Base-by-base conservation (phyloP, 139 green algal species). In the Deuterostichococcus epilithicus region DNA sequence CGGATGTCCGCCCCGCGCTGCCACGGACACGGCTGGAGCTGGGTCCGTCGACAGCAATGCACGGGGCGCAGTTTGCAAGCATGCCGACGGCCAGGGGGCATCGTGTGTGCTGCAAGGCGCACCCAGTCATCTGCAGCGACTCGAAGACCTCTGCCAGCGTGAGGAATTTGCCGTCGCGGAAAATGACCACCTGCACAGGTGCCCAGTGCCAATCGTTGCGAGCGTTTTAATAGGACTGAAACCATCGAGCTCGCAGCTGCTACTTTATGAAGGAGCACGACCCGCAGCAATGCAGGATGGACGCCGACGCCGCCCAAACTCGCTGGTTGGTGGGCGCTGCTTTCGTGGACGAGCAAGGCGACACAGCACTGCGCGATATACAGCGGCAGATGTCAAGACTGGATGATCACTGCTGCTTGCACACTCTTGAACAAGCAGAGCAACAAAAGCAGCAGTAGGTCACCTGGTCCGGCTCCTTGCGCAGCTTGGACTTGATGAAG, bases 401-500 rank as follows among this genome's bases (percentile, higher is more conserved):
- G 30, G 32, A 25, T 5, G 18, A 6, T 15, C 5, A 25, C n/a
- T 18, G 26, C 5, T 72, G 15, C 22, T 38, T 33, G 34, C 28
- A 42, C 30, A 18, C 15, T 20, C 4, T n/a, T n/a, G n/a, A n/a
- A n/a, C n/a, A n/a, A n/a, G n/a, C 59, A 82, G 76, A 80, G 82
- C 80, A 94, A 95, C 70, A 96, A 94, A 25, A 94, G 86, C 52
- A 97, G 86, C 42, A 52, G 8, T 13, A 52, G 42, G 10, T 8
- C 52, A 63, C 52, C 88, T 99, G 94, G 70, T 98, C 92, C 3
- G 92, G 92, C 91, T 99, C 96, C 89, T 98, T 98, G 75, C 90
- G 87, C 81, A 98, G 86, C 89, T 99, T 99, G 84, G 75, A 88
- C 88, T 99, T 99, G 86, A 99, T 99, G 90, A 99, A 99, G 65